Base-by-base conservation (phyloP, 129 eudicot species). In the Tanacetum coccineum region DNA sequence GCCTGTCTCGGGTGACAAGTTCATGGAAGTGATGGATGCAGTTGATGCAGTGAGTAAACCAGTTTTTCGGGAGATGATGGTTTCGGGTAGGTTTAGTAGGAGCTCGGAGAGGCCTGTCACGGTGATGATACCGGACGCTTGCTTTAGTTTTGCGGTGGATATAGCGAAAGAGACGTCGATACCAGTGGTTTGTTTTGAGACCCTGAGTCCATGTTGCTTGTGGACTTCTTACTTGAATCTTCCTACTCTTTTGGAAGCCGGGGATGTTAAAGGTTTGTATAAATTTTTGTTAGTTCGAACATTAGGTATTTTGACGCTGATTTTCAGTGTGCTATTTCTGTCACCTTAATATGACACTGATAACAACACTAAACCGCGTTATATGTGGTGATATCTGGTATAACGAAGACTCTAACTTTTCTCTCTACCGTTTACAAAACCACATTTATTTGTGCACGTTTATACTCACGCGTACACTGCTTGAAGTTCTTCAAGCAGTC, bases 181-280 rank as follows among this genome's bases (percentile, higher is more conserved):
- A 60, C 83, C 81, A n/a, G 75, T 82, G 52, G 26, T 82, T 20
- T 61, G 57, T 19, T 82, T 82, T 0, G 77, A 79, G 8, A 82
- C 83, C 18, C 25, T 82, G 1, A 67, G 81, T 66, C 87, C 87
- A n/a, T 78, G 81, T 46, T 76, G 78, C 50, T 20, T 82, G 32
- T 82, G 81, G 81, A 70, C 68, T 70, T 73, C 72, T 5, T 0
- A 55, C 11, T 3, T 20, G 30, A 20, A 10, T 52, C 76, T 78
- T 54, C 87, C 81, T 4, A 56, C 55, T 0, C 87, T 82, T 56
- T 59, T 82, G 26, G 78, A 82, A 26, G 74, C 78, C 0, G 87
- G 83, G 0, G 69, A 75, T 26, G 39, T 82, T 25, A 71, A 75
- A 70, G 78, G 81, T 74, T 15, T 5, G 70, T 47, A 30, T 62